These are phyloP conservation scores for Punica granatum DNA, from an alignment of 345 rosid species.

Conservation along the genomic window DNA sequence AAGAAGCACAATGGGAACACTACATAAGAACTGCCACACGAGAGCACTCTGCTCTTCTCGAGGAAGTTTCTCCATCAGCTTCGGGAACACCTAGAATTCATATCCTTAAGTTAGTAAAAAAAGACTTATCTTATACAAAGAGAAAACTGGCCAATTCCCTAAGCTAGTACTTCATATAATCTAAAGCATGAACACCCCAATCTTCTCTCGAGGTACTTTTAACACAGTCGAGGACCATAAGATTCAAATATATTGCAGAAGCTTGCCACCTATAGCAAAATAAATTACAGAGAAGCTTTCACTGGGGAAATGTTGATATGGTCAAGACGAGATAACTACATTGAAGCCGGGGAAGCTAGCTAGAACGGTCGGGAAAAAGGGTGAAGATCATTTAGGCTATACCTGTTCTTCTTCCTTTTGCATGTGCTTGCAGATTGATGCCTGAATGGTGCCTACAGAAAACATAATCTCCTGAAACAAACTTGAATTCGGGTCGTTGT, in stretches of 20 bases:
- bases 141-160: background rate
- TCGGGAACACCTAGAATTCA: slow-evolving; percentile 53
- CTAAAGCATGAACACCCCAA: no score
- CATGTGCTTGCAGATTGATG: slow-evolving; percentile 60
- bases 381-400: background rate
- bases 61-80: slow-evolving; percentile 50
- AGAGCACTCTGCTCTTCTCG: slow-evolving; percentile 48
- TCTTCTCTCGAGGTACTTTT: no score
- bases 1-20: slow-evolving; percentile 55
- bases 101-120: background rate
- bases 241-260: no score
- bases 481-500: slow-evolving; percentile 5
- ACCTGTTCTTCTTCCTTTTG: slow-evolving; percentile 84
- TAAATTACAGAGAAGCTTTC: no score
- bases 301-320: background rate
- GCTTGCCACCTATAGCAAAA: no score
- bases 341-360: background rate
- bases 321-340: background rate
- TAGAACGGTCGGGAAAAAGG: background rate
- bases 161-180: no score
- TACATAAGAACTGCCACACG: slow-evolving; percentile 58
- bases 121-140: background rate
- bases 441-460: slow-evolving; percentile 38
- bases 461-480: slow-evolving; percentile 42
- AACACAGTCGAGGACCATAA: no score